Conservation (phyloP, 176 grass and related monocot species). For the Hyparrhenia diplandra region DNA sequence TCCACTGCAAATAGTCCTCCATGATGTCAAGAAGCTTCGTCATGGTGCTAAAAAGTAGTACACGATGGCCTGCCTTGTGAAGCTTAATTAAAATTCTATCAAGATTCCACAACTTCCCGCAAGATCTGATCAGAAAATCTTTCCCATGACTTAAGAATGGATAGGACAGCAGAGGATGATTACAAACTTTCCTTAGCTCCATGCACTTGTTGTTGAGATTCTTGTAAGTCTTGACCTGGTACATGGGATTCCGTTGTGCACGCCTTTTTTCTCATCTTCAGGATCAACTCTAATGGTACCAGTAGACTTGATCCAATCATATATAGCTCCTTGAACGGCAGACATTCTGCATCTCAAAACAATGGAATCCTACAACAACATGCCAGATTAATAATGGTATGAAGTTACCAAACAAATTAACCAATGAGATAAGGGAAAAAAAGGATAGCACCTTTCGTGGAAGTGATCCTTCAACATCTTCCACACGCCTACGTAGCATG, state of each 20-base stretch:
- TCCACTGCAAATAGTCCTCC: constrained; percentile 97
- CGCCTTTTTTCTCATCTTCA: constrained; percentile 72
- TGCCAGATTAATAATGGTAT: constrained; percentile 22
- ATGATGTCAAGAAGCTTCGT: constrained; percentile 98
- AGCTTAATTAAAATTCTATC: constrained; percentile 98
- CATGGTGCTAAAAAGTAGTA: constrained; percentile 99
- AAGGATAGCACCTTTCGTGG: constrained; percentile 65
- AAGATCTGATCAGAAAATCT: constrained; percentile 90
- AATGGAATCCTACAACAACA: constrained; percentile 69
- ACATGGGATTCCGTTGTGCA: constrained; percentile 75
- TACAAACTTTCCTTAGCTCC: constrained; percentile 99
- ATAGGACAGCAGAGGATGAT: constrained; percentile 90
- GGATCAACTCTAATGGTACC: constrained; percentile 99
- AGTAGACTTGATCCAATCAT: constrained; percentile 99
- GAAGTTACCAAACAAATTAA: not conserved
- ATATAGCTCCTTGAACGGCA: constrained; percentile 86
- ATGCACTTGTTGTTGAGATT: constrained; percentile 99
- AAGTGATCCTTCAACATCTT: constrained; percentile 99
- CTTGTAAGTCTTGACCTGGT: constrained; percentile 80
- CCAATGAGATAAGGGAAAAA: constrained; percentile 15
- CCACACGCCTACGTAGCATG: constrained; percentile 91
- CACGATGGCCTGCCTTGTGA: constrained; percentile 81
- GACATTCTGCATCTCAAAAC: constrained; percentile 99
- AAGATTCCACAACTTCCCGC: constrained; percentile 98
- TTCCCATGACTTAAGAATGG: constrained; percentile 72